phyloP scores from a whole-genome alignment of 2,329 filamentous ascomycete genomes.

The Cytospora schulzeri region DNA sequence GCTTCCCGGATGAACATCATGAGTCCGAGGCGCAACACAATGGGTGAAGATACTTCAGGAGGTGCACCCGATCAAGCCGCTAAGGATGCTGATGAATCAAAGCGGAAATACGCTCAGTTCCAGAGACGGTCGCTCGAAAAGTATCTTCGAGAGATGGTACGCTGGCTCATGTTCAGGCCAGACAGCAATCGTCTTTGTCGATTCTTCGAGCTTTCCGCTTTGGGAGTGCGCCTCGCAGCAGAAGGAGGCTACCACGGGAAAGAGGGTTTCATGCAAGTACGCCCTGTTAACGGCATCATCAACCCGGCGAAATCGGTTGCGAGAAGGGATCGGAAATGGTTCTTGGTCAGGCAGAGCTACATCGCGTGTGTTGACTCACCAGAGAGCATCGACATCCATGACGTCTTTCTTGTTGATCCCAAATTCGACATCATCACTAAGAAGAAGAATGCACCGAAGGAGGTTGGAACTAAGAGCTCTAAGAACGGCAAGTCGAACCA shows the following conservation, averaged over 20 bases:
- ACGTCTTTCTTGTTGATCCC: slow-evolving; percentile 94
- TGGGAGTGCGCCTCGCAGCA: slow-evolving; percentile 89
- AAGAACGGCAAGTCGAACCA: slow-evolving; percentile 52
- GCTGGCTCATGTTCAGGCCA: slow-evolving; percentile 93
- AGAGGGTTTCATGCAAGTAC: slow-evolving; percentile 90
- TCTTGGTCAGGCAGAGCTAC: slow-evolving; percentile 95
- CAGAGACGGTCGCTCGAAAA: slow-evolving; percentile 85
- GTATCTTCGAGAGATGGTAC: slow-evolving; percentile 91
- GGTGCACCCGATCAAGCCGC: slow-evolving; percentile 49
- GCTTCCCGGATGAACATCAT: slow-evolving; percentile 55
- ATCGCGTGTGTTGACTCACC: slow-evolving; percentile 98
- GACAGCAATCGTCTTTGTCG: slow-evolving; percentile 96
- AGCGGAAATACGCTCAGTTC: slow-evolving; percentile 71
- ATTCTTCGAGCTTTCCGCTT: slow-evolving; percentile 90
- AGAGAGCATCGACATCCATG: slow-evolving; percentile 98
- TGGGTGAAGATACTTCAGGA: slow-evolving; percentile 49
- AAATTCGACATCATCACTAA: slow-evolving; percentile 83
- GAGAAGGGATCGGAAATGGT: slow-evolving; percentile 92
- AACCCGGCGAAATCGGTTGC: slow-evolving; percentile 78
- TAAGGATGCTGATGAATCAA: slow-evolving; percentile 57
- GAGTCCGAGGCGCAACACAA: slow-evolving; percentile 55
- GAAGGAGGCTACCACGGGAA: slow-evolving; percentile 98
- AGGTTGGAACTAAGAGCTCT: slow-evolving; percentile 47
- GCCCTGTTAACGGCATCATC: slow-evolving; percentile 83
- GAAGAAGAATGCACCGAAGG: slow-evolving; percentile 45